Base-by-base conservation (phyloP, 2,329 filamentous ascomycete genomes). In the Pseudohalonectria lignicola region DNA sequence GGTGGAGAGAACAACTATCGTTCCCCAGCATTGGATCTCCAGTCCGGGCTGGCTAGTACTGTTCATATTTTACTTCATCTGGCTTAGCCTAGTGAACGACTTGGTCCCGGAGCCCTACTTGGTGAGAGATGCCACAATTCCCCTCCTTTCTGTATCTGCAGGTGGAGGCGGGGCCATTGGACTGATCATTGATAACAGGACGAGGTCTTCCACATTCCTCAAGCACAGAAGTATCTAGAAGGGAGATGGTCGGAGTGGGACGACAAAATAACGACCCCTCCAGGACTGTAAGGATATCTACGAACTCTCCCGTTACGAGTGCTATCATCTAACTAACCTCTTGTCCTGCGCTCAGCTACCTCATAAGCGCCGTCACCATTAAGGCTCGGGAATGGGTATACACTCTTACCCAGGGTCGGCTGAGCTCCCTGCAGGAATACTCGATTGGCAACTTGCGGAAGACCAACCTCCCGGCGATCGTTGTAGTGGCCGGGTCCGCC, bases 191-290 rank as follows among this genome's bases (percentile, higher is more conserved):
- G n/a, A n/a, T n/a, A n/a, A 17, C 45, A 90, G 84, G 86, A 93
- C 55, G 86, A 93, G 54, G 66, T 86, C 21, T 93, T 92, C 45
- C 86, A 98, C 56, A 80, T 95, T 17, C 85, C 86, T 0, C 92
- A 98, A 60, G 87, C 87, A 0, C 86, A 94, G 51, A 76, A 74
- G 21, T 98, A 94, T 57, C 95, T 88, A 57, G 57, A 72, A 30
- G 79, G 82, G 10, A 71, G 72, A 39, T 94, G 82, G 63, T 55
- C 59, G 11, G 69, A 85, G 40, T 98, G 92, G 92, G 88, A 98
- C 59, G 82, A 90, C 42, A 98, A 96, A 57, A 92, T 98, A 53
- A 98, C 92, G 0, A 98, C 92, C 2, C 92, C 92, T 1, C 90
- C 92, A 1, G 92, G 88, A 25, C 64, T 98, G 64, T 86, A 67